A percentile compares a stretch with the other conserved stretches of the same genome.
Conservation (phyloP, 2,329 filamentous ascomycete genomes). For the Penicillium sp. region DNA sequence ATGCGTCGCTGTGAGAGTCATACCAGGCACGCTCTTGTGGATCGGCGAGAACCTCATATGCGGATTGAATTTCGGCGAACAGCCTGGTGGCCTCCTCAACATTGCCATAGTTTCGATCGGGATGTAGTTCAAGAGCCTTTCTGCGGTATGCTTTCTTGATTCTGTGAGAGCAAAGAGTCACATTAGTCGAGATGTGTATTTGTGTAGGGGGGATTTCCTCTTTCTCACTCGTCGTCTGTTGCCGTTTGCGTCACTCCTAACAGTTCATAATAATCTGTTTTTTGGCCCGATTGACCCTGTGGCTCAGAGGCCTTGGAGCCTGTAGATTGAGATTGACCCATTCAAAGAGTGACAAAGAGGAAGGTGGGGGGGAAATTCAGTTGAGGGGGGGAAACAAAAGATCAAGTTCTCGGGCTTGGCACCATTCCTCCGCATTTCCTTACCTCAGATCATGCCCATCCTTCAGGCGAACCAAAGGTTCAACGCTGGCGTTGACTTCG, state of each 20-base stretch:
- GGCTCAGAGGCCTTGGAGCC: conserved; percentile 20
- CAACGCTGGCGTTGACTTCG: conserved; percentile 13
- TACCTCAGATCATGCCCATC: neutral
- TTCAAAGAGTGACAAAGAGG: neutral
- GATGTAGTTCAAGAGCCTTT: conserved; percentile 90
- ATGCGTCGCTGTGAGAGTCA: conserved; percentile 86
- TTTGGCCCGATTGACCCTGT: conserved; percentile 22
- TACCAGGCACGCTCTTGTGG: conserved; percentile 97
- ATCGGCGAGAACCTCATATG: conserved; percentile 94
- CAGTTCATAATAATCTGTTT: conserved; percentile 68
- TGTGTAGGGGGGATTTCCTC: neutral
- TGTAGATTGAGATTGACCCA: conserved; percentile 50
- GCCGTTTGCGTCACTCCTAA: conserved; percentile 72
- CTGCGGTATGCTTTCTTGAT: conserved; percentile 91
- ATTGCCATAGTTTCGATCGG: conserved; percentile 88
- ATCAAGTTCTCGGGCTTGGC: conserved; percentile 1
- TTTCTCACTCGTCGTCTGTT: conserved; percentile 73
- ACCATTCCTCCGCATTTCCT: neutral
- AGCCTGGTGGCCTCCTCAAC: conserved; percentile 77
- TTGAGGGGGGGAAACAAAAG: neutral
- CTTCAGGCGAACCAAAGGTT: conserved; percentile 3
- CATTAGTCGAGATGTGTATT: neutral
- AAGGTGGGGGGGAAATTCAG: neutral
- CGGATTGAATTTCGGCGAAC: conserved; percentile 89
- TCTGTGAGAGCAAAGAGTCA: conserved; percentile 43